phyloP scores from a whole-genome alignment of 2,329 filamentous ascomycete genomes.

The Colletotrichum viniferum region DNA sequence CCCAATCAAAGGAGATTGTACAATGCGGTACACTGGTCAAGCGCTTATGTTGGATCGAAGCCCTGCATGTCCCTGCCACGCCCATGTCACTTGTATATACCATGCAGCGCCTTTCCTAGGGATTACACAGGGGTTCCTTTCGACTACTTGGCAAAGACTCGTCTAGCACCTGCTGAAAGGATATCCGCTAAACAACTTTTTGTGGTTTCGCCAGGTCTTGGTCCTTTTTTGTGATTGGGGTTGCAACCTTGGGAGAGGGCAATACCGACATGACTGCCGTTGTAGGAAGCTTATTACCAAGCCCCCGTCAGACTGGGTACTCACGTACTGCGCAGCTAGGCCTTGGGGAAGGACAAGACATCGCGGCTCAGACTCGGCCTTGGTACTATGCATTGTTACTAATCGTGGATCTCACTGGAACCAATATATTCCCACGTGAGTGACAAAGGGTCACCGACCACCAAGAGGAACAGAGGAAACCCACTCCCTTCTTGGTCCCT shows the following conservation, averaged over 20 bases:
- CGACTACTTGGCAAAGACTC: background rate
- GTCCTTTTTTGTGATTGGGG: background rate
- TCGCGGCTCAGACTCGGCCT: background rate
- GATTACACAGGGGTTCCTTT: background rate
- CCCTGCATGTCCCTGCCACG: background rate
- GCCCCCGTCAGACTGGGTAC: background rate
- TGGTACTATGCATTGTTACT: background rate
- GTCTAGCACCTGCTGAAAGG: background rate
- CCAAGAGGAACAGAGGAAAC: background rate
- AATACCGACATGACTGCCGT: slow-evolving; percentile 6
- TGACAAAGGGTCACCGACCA: background rate
- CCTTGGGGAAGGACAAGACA: background rate
- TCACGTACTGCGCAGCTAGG: background rate
- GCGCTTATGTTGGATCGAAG: slow-evolving; percentile 6
- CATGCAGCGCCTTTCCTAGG: background rate
- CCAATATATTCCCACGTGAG: background rate
- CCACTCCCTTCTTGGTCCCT: background rate
- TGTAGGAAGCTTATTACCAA: slow-evolving; percentile 17
- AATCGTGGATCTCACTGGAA: background rate
- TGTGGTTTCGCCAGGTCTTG: background rate
- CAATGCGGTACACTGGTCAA: background rate
- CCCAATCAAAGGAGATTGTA: slow-evolving; percentile 16
- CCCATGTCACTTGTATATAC: background rate
- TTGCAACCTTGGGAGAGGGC: background rate
- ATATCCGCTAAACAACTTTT: background rate